phyloP scores from a whole-genome alignment of 2,329 filamentous ascomycete genomes.

The Aspergillus flavus region DNA sequence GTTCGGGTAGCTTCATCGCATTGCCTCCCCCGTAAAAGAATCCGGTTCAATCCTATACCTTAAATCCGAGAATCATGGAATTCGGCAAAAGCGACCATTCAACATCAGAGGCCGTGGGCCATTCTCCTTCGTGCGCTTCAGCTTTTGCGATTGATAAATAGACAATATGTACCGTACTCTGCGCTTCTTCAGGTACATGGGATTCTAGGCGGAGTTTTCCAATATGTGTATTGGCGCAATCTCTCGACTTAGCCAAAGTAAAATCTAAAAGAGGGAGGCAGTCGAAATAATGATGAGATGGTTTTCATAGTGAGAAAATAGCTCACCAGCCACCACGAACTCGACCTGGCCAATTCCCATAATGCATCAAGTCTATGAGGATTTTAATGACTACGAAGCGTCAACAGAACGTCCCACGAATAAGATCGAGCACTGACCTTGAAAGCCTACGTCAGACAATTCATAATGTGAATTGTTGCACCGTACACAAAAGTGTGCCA shows the following conservation, averaged over 20 bases:
- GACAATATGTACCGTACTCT: background rate
- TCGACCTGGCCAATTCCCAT: background rate
- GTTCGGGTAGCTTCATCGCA: background rate
- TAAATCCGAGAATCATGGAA: background rate
- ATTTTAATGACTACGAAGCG: background rate
- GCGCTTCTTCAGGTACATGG: background rate
- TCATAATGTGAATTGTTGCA: background rate
- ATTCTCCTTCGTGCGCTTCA: background rate
- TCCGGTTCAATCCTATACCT: background rate
- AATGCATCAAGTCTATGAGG: background rate
- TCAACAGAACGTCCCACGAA: background rate
- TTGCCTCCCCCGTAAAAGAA: background rate
- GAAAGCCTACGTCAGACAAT: background rate
- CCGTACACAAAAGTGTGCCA: background rate
- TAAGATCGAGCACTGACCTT: background rate
- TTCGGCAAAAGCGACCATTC: background rate
- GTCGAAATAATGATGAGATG: no score
- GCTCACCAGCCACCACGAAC: background rate
- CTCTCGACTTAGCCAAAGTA: no score
- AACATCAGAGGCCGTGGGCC: background rate
- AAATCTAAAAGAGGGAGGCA: no score
- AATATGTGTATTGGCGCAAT: no score
- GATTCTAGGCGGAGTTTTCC: no score
- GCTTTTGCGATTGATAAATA: background rate
- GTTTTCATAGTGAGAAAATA: no score